Evolutionary conservation across 2,329 filamentous ascomycete genomes (phyloP).

Genomic region (Fusarium algeriense): DNA sequence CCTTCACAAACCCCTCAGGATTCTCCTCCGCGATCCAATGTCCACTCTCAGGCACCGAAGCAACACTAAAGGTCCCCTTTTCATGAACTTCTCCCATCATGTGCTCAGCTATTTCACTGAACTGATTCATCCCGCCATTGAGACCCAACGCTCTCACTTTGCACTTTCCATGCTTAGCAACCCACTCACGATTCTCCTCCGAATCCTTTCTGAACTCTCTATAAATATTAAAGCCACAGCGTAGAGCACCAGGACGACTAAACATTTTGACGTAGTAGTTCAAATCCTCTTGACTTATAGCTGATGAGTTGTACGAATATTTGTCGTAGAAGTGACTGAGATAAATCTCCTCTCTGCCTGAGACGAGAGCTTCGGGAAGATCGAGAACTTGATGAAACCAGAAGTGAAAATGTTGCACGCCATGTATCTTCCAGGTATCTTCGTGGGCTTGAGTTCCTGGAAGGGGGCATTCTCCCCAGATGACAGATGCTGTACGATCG

Average conservation of each 20-base stretch:
- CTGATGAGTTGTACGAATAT: conserved; percentile 18
- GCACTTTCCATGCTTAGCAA: conserved; percentile 21
- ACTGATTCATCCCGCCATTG: conserved; percentile 11
- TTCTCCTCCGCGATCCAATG: conserved; percentile 31
- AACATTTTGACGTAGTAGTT: conserved; percentile 10
- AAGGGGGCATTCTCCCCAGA: conserved; percentile 25
- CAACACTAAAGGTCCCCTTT: conserved; percentile 11
- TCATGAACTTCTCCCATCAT: conserved; percentile 25
- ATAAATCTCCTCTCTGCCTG: conserved; percentile 19
- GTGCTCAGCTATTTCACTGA: conserved; percentile 20
- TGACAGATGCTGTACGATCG: conserved; percentile 10
- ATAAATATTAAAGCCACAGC: conserved; percentile 10
- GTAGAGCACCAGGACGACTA: background rate
- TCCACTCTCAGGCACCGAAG: conserved; percentile 12
- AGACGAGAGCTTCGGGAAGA: conserved; percentile 19
- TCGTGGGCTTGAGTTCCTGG: conserved; percentile 12
- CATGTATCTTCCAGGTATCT: conserved; percentile 9
- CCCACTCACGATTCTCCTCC: conserved; percentile 30
- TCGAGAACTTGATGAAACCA: conserved; percentile 14
- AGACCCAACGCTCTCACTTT: conserved; percentile 20
- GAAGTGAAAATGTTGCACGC: conserved; percentile 16
- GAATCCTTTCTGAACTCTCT: conserved; percentile 12
- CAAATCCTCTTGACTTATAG: conserved; percentile 12
- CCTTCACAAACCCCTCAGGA: conserved; percentile 12
- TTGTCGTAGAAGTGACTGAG: conserved; percentile 27